Evolutionary conservation across 2,329 filamentous ascomycete species (phyloP), one percentile per base, ranked within the genome.

Genomic region (Triangularia verruculosa): DNA sequence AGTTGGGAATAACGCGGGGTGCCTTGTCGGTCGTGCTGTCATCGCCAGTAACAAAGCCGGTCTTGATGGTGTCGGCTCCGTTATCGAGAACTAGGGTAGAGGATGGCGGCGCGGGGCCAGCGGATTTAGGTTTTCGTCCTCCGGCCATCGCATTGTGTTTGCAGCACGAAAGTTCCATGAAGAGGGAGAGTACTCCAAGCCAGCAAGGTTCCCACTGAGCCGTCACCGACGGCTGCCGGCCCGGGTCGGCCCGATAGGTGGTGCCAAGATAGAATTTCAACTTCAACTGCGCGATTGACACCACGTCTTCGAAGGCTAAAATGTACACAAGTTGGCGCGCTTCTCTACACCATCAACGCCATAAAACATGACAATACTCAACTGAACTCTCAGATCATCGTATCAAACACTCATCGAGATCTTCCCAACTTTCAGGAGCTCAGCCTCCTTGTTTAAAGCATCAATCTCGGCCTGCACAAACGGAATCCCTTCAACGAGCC

Each of bases 81-180:
- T 98, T 97, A 79, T 99, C 95, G 72, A 99, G 82, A 54, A 99
- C 84, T 61, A 99, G 87, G 0, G 93, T 97, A 64, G 80, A 85
- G 1, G 81, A 74, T 0, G 89, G 88, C 7, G 85, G 78, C 24
- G 81, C 73, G 3, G 84, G 78, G 54, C 79, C 78, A 5, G 80
- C 74, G 15, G 80, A 74, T 60, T 86, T 86, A 57, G 82, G 78
- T 74, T 86, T 89, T 70, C 66, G 67, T 54, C 65, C 64, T 54
- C 57, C 64, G 52, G 63, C 62, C 69, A 70, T 70, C 34, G 53
- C 39, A 56, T 34, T 20, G 43, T 62, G 51, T 54, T 27, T 54
- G 51, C 51, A 28, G 22, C 22, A 12, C 22, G 22, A 24, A 54
- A 47, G 39, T n/a, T n/a, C n/a, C n/a, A 2, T 47, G 39, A 47